Conservation (phyloP, 2,329 filamentous ascomycete genomes). For the Fusarium subglutinans region DNA sequence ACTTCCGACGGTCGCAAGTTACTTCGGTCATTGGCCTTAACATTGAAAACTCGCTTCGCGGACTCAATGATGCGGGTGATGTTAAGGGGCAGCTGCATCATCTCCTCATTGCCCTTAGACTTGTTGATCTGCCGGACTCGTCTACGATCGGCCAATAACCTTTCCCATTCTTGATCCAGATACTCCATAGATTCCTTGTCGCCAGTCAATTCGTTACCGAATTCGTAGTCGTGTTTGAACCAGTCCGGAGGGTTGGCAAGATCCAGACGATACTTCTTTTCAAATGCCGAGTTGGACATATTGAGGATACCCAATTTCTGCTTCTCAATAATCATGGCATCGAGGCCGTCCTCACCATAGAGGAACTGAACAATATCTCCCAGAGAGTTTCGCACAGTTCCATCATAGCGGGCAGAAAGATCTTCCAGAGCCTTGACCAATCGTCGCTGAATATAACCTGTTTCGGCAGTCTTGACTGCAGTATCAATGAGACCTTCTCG, state of each 20-base stretch:
- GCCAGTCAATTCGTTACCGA: constrained; percentile 85
- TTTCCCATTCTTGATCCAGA: constrained; percentile 88
- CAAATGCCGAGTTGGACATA: constrained; percentile 80
- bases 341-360: constrained; percentile 96
- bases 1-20: constrained; percentile 90
- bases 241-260: constrained; percentile 68
- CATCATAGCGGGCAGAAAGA: constrained; percentile 96
- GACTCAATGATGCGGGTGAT: constrained; percentile 90
- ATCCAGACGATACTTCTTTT: constrained; percentile 84
- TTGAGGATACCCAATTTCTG: constrained; percentile 89
- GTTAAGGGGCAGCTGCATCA: constrained; percentile 93
- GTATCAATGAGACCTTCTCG: constrained; percentile 99
- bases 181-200: constrained; percentile 88
- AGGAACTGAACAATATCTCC: constrained; percentile 97
- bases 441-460: constrained; percentile 98
- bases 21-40: constrained; percentile 85
- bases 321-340: constrained; percentile 92
- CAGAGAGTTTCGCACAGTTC: constrained; percentile 94
- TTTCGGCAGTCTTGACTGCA: constrained; percentile 98
- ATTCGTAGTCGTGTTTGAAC: constrained; percentile 70
- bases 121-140: constrained; percentile 76
- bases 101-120: constrained; percentile 78
- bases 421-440: constrained; percentile 98
- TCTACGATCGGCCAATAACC: constrained; percentile 76
- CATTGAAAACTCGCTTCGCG: constrained; percentile 88